These are phyloP conservation scores for Huntiella moniliformis DNA, from an alignment of 2,329 filamentous ascomycete species.

Conservation along the genomic window DNA sequence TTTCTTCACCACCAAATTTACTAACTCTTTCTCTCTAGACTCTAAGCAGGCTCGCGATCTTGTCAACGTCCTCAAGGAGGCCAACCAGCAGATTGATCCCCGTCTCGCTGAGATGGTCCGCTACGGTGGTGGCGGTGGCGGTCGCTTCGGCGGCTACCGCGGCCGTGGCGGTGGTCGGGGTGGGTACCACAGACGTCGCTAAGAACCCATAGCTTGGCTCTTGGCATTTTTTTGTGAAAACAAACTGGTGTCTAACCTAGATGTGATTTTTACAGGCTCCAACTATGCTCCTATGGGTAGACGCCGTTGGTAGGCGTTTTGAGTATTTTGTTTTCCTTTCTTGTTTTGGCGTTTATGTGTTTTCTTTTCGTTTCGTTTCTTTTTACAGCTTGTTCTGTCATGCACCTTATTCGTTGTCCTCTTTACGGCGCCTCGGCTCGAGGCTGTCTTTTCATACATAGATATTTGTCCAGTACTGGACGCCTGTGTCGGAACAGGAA, in stretches of 20 bases:
- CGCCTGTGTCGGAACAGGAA: too few species aligned
- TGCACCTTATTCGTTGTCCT: too few species aligned
- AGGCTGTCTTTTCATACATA: too few species aligned
- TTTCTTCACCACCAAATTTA: not conserved
- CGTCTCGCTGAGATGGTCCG: constrained; percentile 89
- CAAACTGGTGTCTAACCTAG: constrained; percentile 5
- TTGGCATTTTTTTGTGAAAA: constrained; percentile 6
- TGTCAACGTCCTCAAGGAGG: constrained; percentile 77
- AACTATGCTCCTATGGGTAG: constrained; percentile 13
- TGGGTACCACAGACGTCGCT: constrained; percentile 21
- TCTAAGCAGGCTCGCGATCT: constrained; percentile 94
- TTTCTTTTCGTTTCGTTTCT: not conserved
- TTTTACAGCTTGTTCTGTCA: too few species aligned
- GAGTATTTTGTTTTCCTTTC: not conserved
- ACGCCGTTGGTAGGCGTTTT: not conserved
- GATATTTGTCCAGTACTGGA: too few species aligned
- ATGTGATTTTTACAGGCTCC: constrained; percentile 11
- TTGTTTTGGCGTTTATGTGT: not conserved
- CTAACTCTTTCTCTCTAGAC: constrained; percentile 36
- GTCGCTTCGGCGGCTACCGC: constrained; percentile 58
- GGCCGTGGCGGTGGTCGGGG: constrained; percentile 36
- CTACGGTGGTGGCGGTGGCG: constrained; percentile 71
- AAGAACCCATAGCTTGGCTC: not conserved
- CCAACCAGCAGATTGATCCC: constrained; percentile 95
- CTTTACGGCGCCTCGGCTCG: too few species aligned